Percentiles rank a stretch among this genome's conserved stretches.
Conservation (phyloP, 2,329 filamentous ascomycete genomes). For the Fusarium coffeatum region DNA sequence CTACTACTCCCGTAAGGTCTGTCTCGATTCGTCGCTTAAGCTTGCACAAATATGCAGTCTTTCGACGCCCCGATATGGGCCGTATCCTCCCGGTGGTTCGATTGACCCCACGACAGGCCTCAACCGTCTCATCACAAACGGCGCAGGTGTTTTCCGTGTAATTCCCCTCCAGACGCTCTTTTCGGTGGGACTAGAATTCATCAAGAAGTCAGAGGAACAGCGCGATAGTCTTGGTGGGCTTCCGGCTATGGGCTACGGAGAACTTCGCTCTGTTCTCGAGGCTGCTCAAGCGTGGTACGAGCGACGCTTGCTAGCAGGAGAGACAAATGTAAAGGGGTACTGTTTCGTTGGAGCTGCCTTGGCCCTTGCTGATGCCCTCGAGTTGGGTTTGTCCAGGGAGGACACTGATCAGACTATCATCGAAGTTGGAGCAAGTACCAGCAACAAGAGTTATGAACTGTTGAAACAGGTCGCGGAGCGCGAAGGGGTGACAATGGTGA, state of each 20-base stretch:
- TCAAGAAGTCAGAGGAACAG: constrained; percentile 59
- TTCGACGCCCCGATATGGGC: constrained; percentile 31
- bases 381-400: constrained; percentile 43
- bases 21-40: constrained; percentile 57
- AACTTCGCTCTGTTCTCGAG: constrained; percentile 49
- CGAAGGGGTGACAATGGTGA: constrained; percentile 29
- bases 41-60: constrained; percentile 50
- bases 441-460: constrained; percentile 47
- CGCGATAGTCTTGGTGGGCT: constrained; percentile 47
- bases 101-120: constrained; percentile 49
- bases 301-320: constrained; percentile 54
- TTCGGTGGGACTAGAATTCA: constrained; percentile 59
- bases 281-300: constrained; percentile 49
- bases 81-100: constrained; percentile 26
- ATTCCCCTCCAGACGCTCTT: constrained; percentile 55
- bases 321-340: constrained; percentile 58
- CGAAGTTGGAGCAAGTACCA: constrained; percentile 36
- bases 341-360: constrained; percentile 50
- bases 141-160: constrained; percentile 57
- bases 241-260: constrained; percentile 47
- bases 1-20: constrained; percentile 65
- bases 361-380: constrained; percentile 52
- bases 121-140: constrained; percentile 54
- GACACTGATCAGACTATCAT: constrained; percentile 50
- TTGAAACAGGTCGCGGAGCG: constrained; percentile 51